A percentile compares a stretch with the other conserved stretches of the same genome.
phyloP scores from a whole-genome alignment of 495 filamentous ascomycete species.

The Aspergillus ellipticus region DNA sequence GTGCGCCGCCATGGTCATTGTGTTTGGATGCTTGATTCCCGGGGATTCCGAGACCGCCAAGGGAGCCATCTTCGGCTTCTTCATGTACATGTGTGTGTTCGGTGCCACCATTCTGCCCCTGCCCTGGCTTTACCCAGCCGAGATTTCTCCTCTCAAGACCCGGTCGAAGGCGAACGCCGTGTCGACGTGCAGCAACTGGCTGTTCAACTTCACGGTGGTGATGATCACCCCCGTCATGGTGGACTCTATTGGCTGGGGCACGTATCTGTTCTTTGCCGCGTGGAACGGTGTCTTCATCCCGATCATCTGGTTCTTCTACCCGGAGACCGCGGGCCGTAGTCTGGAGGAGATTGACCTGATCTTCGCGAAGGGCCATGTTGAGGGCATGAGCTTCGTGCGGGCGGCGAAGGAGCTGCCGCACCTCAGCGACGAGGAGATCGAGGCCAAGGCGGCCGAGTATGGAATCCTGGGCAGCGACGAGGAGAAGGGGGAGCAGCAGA shows the following conservation, averaged over 20 bases:
- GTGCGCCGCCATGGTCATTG: conserved; percentile 61
- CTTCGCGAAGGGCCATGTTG: conserved; percentile 65
- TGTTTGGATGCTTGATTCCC: conserved; percentile 61
- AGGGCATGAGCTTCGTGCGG: conserved; percentile 65
- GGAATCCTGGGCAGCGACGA: conserved; percentile 34
- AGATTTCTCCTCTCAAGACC: conserved; percentile 65
- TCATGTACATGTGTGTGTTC: conserved; percentile 67
- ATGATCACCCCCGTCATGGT: conserved; percentile 72
- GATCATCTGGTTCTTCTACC: conserved; percentile 66
- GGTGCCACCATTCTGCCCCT: conserved; percentile 59
- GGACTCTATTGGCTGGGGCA: conserved; percentile 59
- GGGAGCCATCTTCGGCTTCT: conserved; percentile 66
- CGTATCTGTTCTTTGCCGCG: conserved; percentile 66
- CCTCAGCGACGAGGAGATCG: conserved; percentile 54
- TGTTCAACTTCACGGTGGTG: conserved; percentile 70
- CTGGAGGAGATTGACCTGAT: conserved; percentile 71
- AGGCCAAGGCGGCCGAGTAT: conserved; percentile 51
- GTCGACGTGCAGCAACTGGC: conserved; percentile 66
- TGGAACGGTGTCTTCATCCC: conserved; percentile 63
- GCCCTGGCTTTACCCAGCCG: conserved; percentile 55
- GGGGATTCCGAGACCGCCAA: conserved; percentile 49
- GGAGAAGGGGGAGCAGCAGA: conserved; percentile 11
- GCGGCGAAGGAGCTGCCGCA: conserved; percentile 64
- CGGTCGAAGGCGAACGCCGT: conserved; percentile 66
- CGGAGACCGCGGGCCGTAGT: conserved; percentile 57